Evolutionary conservation across 2,329 filamentous ascomycete species (phyloP).

Genomic region (Ophiocordyceps camponoti-rufipedis): DNA sequence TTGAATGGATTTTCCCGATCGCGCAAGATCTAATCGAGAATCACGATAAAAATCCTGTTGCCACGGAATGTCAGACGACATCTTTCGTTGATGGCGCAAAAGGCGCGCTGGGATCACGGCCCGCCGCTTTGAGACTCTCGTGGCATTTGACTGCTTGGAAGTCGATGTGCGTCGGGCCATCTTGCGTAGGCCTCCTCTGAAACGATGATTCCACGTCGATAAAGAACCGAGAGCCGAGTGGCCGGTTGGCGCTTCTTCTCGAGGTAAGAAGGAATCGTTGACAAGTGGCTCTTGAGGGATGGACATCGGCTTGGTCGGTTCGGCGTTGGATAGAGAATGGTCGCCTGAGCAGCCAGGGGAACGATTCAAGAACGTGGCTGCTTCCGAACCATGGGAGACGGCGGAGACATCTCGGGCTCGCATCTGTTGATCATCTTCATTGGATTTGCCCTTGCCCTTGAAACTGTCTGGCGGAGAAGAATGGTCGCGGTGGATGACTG

Average conservation of each 20-base stretch:
- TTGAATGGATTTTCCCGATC: not conserved
- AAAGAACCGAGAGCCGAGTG: conserved; percentile 4
- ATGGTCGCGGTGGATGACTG: not conserved
- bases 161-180: conserved; percentile 13
- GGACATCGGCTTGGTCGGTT: not conserved
- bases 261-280: conserved; percentile 13
- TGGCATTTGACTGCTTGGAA: not conserved
- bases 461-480: not conserved
- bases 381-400: not conserved
- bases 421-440: not conserved
- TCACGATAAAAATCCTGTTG: not conserved
- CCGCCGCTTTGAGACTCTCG: conserved; percentile 2
- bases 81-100: conserved; percentile 8
- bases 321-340: not conserved
- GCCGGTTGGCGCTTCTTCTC: not conserved
- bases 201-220: conserved; percentile 33
- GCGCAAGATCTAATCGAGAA: not conserved
- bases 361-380: not conserved
- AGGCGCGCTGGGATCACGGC: conserved; percentile 3
- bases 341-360: not conserved
- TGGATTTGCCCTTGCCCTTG: conserved; percentile 1
- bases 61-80: not conserved
- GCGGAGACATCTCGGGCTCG: not conserved
- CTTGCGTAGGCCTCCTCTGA: conserved; percentile 36
- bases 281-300: conserved; percentile 25